A percentile compares a stretch with the other conserved stretches of the same genome.
phyloP scores from a whole-genome alignment of 352 stramenopile genomes.

The Halophytophthora polymorphica region DNA sequence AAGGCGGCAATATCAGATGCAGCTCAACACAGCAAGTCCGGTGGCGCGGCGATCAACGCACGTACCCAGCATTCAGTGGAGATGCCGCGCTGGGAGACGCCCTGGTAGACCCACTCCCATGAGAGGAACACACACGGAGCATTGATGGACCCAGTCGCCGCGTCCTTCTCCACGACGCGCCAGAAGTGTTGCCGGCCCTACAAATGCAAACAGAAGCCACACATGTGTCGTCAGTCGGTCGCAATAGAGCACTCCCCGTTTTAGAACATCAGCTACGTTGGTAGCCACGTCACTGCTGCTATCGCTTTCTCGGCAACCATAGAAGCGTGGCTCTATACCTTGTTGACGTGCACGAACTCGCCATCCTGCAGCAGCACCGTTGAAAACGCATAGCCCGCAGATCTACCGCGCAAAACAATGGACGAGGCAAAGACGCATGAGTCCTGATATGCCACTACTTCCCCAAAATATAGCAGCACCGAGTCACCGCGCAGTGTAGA shows the following conservation, averaged over 20 bases:
- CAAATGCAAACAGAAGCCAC: neutral
- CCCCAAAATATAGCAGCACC: neutral
- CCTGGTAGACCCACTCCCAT: slow-evolving; percentile 86
- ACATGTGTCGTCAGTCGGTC: neutral
- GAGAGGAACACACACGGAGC: slow-evolving; percentile 74
- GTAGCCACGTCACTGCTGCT: too few relatives aligned
- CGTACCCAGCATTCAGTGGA: slow-evolving; percentile 79
- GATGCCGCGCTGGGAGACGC: slow-evolving; percentile 75
- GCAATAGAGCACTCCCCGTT: neutral
- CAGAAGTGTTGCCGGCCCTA: slow-evolving; percentile 81
- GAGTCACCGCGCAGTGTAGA: slow-evolving; percentile 3
- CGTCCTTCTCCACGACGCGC: slow-evolving; percentile 62
- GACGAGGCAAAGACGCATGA: neutral
- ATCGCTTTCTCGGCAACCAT: too few relatives aligned
- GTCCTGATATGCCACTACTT: neutral
- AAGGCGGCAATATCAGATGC: neutral
- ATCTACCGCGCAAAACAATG: slow-evolving; percentile 21
- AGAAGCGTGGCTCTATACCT: slow-evolving; percentile 28
- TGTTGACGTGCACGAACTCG: slow-evolving; percentile 86
- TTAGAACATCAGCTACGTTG: neutral
- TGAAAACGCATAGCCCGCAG: slow-evolving; percentile 69
- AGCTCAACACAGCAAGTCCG: slow-evolving; percentile 1
- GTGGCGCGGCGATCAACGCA: neutral
- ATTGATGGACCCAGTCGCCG: slow-evolving; percentile 28
- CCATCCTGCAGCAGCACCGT: slow-evolving; percentile 71